A percentile compares a stretch with the other conserved stretches of the same genome.
These are phyloP conservation scores for Pulveroboletus frians DNA, from an alignment of 768 basidiomycete species.

Conservation along the genomic window DNA sequence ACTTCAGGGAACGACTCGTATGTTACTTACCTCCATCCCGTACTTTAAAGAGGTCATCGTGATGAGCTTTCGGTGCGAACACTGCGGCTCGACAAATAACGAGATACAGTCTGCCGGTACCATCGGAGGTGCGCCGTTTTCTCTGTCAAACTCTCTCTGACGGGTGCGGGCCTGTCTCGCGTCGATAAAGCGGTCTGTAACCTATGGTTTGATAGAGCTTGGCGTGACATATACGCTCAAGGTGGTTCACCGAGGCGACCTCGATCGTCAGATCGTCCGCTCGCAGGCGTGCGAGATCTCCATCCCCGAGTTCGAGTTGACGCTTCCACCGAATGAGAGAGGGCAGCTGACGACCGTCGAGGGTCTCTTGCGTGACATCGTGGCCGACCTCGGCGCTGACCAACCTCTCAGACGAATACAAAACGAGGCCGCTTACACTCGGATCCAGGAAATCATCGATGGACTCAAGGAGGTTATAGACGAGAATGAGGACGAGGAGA, in stretches of 20 bases:
- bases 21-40: conserved; percentile 90
- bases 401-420: conserved; percentile 82
- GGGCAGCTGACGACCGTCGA: conserved; percentile 98
- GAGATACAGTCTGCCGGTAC: conserved; percentile 88
- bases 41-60: conserved; percentile 94
- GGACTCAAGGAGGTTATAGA: conserved; percentile 60
- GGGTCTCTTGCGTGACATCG: conserved; percentile 79
- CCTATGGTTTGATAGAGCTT: conserved; percentile 51
- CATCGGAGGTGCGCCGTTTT: conserved; percentile 62
- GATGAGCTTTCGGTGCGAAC: conserved; percentile 94
- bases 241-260: conserved; percentile 67
- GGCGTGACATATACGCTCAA: conserved; percentile 79
- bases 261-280: conserved; percentile 91
- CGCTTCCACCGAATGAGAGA: conserved; percentile 73
- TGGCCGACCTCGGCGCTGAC: conserved; percentile 71
- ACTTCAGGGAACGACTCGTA: conserved; percentile 75
- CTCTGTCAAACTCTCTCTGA: not conserved
- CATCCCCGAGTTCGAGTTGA: conserved; percentile 87
- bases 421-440: conserved; percentile 62
- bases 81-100: conserved; percentile 86
- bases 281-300: conserved; percentile 74
- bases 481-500: conserved; percentile 45
- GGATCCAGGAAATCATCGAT: conserved; percentile 72
- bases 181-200: not conserved
- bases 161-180: not conserved